Evolutionary conservation across 345 rosid genomes (phyloP).

Genomic region (Acer saccharum): DNA sequence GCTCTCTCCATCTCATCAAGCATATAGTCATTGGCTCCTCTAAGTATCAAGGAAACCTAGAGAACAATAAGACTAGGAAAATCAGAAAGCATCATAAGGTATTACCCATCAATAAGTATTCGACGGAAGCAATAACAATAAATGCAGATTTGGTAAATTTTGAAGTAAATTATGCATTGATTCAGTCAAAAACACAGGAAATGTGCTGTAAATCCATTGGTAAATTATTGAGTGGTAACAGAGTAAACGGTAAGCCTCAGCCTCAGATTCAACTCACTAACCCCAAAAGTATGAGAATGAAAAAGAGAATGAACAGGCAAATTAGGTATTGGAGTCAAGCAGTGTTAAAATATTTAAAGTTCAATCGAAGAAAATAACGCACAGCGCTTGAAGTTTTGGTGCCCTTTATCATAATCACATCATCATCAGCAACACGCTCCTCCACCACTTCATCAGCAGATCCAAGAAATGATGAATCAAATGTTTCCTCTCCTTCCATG

Average conservation of each 20-base stretch:
- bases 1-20: constrained; percentile 99
- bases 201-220: background rate
- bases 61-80: constrained; percentile 14
- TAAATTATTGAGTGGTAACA: background rate
- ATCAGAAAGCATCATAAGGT: background rate
- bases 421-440: constrained; percentile 95
- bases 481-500: constrained; percentile 99
- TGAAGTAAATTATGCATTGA: background rate
- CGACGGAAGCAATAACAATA: background rate
- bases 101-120: background rate
- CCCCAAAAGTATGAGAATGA: background rate
- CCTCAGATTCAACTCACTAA: background rate
- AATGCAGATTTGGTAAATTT: background rate
- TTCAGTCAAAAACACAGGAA: background rate
- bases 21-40: constrained; percentile 99
- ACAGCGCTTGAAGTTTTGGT: constrained; percentile 85
- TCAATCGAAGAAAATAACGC: constrained; percentile 27
- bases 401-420: constrained; percentile 89
- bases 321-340: background rate
- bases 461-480: constrained; percentile 82
- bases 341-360: background rate
- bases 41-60: constrained; percentile 89
- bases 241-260: background rate
- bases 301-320: background rate
- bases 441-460: constrained; percentile 89